These are phyloP conservation scores for Backusella liffmaniae DNA, from an alignment of 192 early-diverging fungal species.

Conservation along the genomic window DNA sequence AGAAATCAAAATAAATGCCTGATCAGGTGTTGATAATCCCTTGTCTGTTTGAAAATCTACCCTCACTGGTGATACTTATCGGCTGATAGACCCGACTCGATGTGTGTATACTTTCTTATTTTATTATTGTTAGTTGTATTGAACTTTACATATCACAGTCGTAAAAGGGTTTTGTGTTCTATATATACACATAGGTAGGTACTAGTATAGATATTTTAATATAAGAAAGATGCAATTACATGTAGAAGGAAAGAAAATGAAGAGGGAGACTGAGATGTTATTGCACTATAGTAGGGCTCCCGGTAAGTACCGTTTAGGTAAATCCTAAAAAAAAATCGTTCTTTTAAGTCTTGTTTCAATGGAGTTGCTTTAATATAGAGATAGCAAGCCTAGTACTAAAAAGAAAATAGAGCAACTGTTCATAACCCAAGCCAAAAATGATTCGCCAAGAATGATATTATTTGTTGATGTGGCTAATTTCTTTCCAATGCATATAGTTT, in stretches of 20 bases:
- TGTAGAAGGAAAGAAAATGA: background rate
- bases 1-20: background rate
- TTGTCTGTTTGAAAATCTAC: slow-evolving; percentile 16
- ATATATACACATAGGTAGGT: background rate
- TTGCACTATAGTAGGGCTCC: background rate
- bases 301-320: slow-evolving; percentile 15
- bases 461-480: background rate
- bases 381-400: background rate
- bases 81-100: slow-evolving; percentile 10
- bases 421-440: background rate
- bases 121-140: background rate
- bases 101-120: background rate
- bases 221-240: background rate
- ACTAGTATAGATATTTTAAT: background rate
- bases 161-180: background rate
- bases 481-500: background rate
- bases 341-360: background rate
- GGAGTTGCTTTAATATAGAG: background rate
- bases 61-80: background rate
- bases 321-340: slow-evolving; percentile 9
- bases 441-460: background rate
- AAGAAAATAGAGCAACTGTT: background rate
- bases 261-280: background rate
- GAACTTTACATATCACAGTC: background rate
- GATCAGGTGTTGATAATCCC: background rate